Evolutionary conservation across 192 early-diverging fungal species (phyloP), one percentile per base, ranked within the genome.

Genomic region (Fimicolochytrium jonesii): DNA sequence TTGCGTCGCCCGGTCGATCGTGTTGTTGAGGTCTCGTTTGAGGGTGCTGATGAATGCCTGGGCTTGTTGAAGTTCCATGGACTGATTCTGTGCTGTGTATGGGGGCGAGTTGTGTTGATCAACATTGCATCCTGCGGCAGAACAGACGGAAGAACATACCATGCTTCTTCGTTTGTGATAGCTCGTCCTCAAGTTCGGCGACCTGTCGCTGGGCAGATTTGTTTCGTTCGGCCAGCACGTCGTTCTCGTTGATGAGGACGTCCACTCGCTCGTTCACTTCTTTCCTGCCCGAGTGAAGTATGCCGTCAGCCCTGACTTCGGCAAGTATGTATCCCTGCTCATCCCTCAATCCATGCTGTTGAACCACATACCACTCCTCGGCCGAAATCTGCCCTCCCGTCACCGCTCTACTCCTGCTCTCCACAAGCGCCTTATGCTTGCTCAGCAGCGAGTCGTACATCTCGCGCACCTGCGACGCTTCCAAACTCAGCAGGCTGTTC

Each of bases 191-290:
- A 18, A 77, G 55, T 32, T 59, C 57, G 17, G 67, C 68, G 23
- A 68, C 52, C 32, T 70, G 71, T 2, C 25, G 46, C 22, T 47
- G 44, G 0, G 26, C 34, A 3, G 41, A 34, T 55, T 60, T 68
- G 37, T 51, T 68, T 44, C 74, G 64, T 22, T 74, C 72, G 32
- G 71, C 59, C 17, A 77, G 66, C 15, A 46, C 42, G 57, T 77
- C 71, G 39, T 77, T 77, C 61, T 77, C 76, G 7, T 50, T 23
- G 44, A 77, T 77, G 0, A 77, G 52, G 26, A 64, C 33, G 30
- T 63, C 49, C 2, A 69, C 53, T 0, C 68, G 59, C n/a, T 69
- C 68, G 52, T 63, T 56, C 15, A 18, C 45, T 25, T 69, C 68
- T n/a, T 62, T 62, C 61, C 67, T 69, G 56, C n/a, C n/a, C n/a